phyloP scores from a whole-genome alignment of 805 yeast species.

The Teunomyces funiuensis region DNA sequence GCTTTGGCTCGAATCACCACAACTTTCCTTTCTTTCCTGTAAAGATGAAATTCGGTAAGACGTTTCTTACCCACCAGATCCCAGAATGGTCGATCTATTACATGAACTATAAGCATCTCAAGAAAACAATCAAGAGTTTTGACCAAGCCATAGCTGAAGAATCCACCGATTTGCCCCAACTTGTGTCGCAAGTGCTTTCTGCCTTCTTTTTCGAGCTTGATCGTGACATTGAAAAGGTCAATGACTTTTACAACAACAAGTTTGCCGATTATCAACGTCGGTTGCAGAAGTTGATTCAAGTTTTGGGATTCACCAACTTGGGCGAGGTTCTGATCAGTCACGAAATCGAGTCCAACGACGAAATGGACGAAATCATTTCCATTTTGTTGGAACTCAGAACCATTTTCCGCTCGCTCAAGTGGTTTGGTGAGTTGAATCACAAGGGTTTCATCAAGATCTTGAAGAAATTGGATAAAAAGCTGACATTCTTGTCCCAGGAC shows the following conservation, averaged over 20 bases:
- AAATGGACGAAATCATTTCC: slow-evolving; percentile 40
- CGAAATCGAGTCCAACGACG: slow-evolving; percentile 39
- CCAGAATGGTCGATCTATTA: slow-evolving; percentile 90
- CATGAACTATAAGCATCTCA: slow-evolving; percentile 81
- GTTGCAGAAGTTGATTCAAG: slow-evolving; percentile 44
- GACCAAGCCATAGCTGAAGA: slow-evolving; percentile 38
- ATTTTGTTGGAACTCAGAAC: slow-evolving; percentile 75
- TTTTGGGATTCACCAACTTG: slow-evolving; percentile 30
- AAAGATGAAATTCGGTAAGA: slow-evolving; percentile 78
- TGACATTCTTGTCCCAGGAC: slow-evolving; percentile 22
- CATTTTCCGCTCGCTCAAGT: slow-evolving; percentile 77
- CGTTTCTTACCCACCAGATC: slow-evolving; percentile 77
- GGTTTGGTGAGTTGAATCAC: slow-evolving; percentile 92
- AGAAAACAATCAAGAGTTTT: slow-evolving; percentile 73
- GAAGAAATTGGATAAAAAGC: slow-evolving; percentile 86
- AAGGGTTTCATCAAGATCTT: slow-evolving; percentile 86
- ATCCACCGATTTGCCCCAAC: slow-evolving; percentile 17
- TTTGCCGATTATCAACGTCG: slow-evolving; percentile 74
- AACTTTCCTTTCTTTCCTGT: not conserved
- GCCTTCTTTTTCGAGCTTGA: slow-evolving; percentile 77
- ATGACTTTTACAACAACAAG: slow-evolving; percentile 72
- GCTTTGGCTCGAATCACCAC: too few species aligned
- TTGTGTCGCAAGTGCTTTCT: slow-evolving; percentile 41
- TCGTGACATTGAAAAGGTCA: slow-evolving; percentile 78
- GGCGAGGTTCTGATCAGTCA: slow-evolving; percentile 18